A percentile compares a stretch with the other conserved stretches of the same genome.
These are phyloP conservation scores for Cyberlindnera japonica DNA, from an alignment of 805 yeast genomes.

Conservation along the genomic window DNA sequence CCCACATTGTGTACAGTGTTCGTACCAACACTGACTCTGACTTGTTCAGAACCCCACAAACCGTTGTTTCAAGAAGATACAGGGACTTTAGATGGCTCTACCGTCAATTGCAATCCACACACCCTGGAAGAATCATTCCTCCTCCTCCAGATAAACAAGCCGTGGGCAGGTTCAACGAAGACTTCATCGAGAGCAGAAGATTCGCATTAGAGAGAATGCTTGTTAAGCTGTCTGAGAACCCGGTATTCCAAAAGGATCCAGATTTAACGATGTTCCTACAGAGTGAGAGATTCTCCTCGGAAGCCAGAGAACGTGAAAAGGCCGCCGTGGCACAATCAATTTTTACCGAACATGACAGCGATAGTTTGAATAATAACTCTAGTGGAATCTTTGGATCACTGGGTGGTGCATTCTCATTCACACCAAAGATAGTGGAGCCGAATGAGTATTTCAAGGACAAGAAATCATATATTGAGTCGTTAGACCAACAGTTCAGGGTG, in stretches of 20 bases:
- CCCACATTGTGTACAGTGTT: constrained; percentile 85
- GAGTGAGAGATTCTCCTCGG: constrained; percentile 65
- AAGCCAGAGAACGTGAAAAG: constrained; percentile 59
- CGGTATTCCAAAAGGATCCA: constrained; percentile 58
- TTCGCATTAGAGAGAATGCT: constrained; percentile 85
- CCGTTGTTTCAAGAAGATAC: constrained; percentile 76
- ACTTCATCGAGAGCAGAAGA: constrained; percentile 83
- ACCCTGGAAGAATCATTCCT: constrained; percentile 89
- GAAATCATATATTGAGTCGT: constrained; percentile 60
- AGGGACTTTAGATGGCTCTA: constrained; percentile 93
- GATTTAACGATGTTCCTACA: constrained; percentile 79
- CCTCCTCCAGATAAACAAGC: constrained; percentile 96
- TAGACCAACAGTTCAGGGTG: constrained; percentile 69
- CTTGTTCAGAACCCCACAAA: constrained; percentile 35
- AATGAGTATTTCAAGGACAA: constrained; percentile 75
- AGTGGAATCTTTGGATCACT: constrained; percentile 69
- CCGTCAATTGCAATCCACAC: constrained; percentile 77
- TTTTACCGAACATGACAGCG: constrained; percentile 28
- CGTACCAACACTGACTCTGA: constrained; percentile 47
- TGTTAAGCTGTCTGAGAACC: constrained; percentile 56
- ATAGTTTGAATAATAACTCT: constrained; percentile 32
- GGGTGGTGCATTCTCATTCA: constrained; percentile 59
- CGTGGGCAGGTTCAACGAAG: constrained; percentile 87
- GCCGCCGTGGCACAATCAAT: constrained; percentile 47
- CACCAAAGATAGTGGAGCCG: constrained; percentile 67